Evolutionary conservation across 176 grass and related monocot species (phyloP), one percentile per base, ranked within the genome.

Genomic region (Miscanthus lutarioriparius): DNA sequence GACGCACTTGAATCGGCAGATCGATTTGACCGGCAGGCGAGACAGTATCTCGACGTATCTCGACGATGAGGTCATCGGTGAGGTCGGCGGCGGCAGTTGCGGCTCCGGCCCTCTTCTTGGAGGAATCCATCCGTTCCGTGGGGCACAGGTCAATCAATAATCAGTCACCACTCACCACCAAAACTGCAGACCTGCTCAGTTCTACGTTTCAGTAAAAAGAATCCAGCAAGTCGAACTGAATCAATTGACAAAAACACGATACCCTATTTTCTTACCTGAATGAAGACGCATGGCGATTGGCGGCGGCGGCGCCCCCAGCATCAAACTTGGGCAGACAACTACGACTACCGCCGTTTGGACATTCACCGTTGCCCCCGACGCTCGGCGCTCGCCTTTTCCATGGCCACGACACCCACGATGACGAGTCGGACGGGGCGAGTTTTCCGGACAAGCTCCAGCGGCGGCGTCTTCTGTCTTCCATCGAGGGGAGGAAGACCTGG

Each of bases 1-100:
- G 36, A 82, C 49, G 32, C 79, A 82, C 35, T 72, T 71, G 66
- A 82, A 71, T 6, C 66, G 47, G 48, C n/a, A 58, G 27, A 82
- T 10, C 22, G 47, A 71, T 69, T 61, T 82, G 33, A 8, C 10
- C 10, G 80, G 80, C 12, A 72, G 67, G 8, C 72, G 48, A 6
- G 47, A 69, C 10, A 82, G 47, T n/a, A 82, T 59, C 22, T 82
- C 80, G 5, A 82, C 35, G 47, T n/a, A 82, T 59, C 22, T 82
- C 80, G 5, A 82, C 35, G 16, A 82, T 27, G 44, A 82, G 65
- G 22, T 82, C 67, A 3, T 71, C 49, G 8, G 48, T 48, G 12
- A 82, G 80, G 76, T 19, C n/a, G n/a, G 15, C 22, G 6, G 51
- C 51, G 19, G 51, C 51, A 20, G 51, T 54, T 1, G 17, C 6